Evolutionary conservation across 345 rosid genomes (phyloP), one percentile per base, ranked within the genome.

Genomic region (Chamaenerion angustifolium): DNA sequence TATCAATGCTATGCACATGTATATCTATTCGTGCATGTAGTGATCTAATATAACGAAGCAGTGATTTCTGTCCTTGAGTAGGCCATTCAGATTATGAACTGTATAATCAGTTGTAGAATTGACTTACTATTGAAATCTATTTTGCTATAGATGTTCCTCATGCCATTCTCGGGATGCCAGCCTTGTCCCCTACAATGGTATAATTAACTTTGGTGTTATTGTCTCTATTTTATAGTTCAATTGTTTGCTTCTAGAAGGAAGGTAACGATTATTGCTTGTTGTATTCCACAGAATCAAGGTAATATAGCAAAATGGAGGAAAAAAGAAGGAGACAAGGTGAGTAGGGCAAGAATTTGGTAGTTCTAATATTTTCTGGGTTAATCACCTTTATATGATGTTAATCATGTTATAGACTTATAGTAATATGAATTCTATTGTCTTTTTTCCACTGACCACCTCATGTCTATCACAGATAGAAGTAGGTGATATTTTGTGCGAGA

Each of bases 151-250:
- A 83, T 55, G 58, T 59, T 66, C 68, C 82, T 58, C 89, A 90
- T 62, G 55, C 68, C 9, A 75, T 86, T 63, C 64, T 90, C 42
- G 75, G 82, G 66, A 83, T 90, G 98, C 98, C 98, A 48, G 98
- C 98, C 54, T 73, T 86, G 74, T 90, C 98, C 61, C 98, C 98
- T n/a, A 81, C 96, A 49, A 90, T 90, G 98, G 98, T 90, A 69
- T 62, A 81, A 63, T 54, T 13, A 51, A 25, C 23, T 41, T 52
- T 11, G 13, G 25, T 51, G 54, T 16, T 31, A 10, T 56, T 48
- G 37, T 44, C 55, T 54, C 42, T 45, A 31, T 25, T 54, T 21
- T 37, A 42, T 53, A 25, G 23, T 52, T 52, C 12, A 23, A 7
- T 41, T 44, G 60, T 58, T 42, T 40, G 56, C 52, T 35, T 69